Evolutionary conservation across 2,329 filamentous ascomycete species (phyloP).

Genomic region (Penicillium sp.): DNA sequence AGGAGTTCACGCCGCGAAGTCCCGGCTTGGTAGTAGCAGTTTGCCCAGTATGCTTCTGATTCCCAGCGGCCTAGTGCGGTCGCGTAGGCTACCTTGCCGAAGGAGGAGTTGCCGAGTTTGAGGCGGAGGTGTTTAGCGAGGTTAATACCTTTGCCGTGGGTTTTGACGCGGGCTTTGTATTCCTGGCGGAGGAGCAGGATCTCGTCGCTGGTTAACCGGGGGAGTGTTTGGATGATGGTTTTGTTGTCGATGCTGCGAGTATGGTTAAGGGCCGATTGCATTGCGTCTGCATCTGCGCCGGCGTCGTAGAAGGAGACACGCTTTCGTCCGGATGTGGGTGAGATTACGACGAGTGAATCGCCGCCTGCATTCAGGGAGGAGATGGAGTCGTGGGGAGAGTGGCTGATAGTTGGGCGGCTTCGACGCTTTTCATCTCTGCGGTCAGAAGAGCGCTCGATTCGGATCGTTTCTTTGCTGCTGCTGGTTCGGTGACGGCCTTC

Average conservation of each 20-base stretch:
- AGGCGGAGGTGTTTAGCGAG: conserved; percentile 53
- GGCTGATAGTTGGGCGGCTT: conserved; percentile 24
- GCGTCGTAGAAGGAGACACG: conserved; percentile 82
- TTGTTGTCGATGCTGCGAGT: conserved; percentile 67
- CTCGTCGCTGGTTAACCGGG: conserved; percentile 81
- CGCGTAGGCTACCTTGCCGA: conserved; percentile 90
- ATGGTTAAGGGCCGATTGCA: conserved; percentile 73
- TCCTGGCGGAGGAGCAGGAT: conserved; percentile 81
- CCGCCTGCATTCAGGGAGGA: conserved; percentile 27
- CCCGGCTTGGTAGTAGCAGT: conserved; percentile 93
- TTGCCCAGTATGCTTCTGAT: conserved; percentile 95
- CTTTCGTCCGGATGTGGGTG: conserved; percentile 52
- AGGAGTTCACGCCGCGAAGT: conserved; percentile 82
- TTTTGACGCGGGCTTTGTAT: conserved; percentile 86
- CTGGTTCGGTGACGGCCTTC: conserved; percentile 8
- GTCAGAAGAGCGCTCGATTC: conserved; percentile 27
- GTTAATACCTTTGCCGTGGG: conserved; percentile 50
- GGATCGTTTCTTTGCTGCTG: conserved; percentile 23
- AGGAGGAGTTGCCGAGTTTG: conserved; percentile 51
- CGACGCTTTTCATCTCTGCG: conserved; percentile 28
- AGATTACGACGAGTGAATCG: conserved; percentile 41
- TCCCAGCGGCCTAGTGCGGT: conserved; percentile 89
- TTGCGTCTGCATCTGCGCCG: conserved; percentile 70
- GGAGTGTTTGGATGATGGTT: conserved; percentile 79
- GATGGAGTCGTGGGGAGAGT: conserved; percentile 28